Evolutionary conservation across 2,329 filamentous ascomycete species (phyloP).

Genomic region (Sarocladium oryzae): DNA sequence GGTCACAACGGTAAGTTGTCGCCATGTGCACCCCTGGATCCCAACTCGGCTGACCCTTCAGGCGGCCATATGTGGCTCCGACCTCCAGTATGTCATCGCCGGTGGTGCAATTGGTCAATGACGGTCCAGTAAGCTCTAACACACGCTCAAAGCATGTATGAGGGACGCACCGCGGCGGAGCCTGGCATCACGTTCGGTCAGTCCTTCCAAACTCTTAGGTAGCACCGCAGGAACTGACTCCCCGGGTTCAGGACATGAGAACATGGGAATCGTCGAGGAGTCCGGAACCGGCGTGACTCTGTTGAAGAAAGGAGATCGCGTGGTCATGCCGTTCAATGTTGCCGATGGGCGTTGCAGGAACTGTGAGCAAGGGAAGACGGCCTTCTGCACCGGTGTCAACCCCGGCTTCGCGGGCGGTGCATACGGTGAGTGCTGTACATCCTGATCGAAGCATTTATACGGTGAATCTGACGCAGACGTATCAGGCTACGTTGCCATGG

Average conservation of each 20-base stretch:
- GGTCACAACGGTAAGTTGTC: slow-evolving; percentile 49
- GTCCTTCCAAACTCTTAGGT: too few relatives aligned
- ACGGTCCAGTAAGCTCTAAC: too few relatives aligned
- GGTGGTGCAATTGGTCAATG: not conserved
- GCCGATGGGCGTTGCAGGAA: slow-evolving; percentile 57
- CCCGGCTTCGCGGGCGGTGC: slow-evolving; percentile 30
- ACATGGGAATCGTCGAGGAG: slow-evolving; percentile 52
- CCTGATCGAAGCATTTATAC: not conserved
- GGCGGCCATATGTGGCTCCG: slow-evolving; percentile 48
- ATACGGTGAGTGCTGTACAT: slow-evolving; percentile 20
- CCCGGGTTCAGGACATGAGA: slow-evolving; percentile 50
- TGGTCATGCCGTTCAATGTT: slow-evolving; percentile 61
- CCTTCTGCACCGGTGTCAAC: slow-evolving; percentile 54
- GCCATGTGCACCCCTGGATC: not conserved
- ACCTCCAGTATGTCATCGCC: slow-evolving; percentile 31
- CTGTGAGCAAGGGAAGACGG: slow-evolving; percentile 58
- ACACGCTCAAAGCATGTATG: slow-evolving; percentile 50
- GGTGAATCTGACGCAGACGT: not conserved
- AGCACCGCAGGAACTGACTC: too few relatives aligned
- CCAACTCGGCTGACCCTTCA: slow-evolving; percentile 12
- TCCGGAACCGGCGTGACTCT: slow-evolving; percentile 52
- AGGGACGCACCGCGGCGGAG: slow-evolving; percentile 57
- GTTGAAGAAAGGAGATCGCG: slow-evolving; percentile 55
- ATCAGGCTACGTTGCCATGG: slow-evolving; percentile 53
- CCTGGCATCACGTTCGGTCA: slow-evolving; percentile 53